phyloP scores from a whole-genome alignment of 495 filamentous ascomycete species.

The Aspergillus hancockii region DNA sequence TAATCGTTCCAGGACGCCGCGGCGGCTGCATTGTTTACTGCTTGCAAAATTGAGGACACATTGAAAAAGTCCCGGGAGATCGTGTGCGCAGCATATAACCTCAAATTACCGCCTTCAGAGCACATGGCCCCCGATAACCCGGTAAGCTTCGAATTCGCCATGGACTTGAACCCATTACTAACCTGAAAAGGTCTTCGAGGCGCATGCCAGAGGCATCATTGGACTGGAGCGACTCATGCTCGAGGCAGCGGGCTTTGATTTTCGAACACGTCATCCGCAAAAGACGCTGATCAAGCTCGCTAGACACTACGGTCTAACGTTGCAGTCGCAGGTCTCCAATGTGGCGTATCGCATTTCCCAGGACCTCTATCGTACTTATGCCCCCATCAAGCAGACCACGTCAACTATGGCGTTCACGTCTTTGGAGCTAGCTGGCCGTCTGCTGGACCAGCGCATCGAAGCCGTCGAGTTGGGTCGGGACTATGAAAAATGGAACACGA shows the following conservation, averaged over 20 bases:
- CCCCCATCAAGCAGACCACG: slow-evolving; percentile 83
- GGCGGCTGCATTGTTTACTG: slow-evolving; percentile 82
- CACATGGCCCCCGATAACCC: slow-evolving; percentile 79
- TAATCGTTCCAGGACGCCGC: slow-evolving; percentile 66
- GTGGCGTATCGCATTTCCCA: slow-evolving; percentile 78
- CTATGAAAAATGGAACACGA: slow-evolving; percentile 60
- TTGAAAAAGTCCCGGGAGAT: slow-evolving; percentile 96
- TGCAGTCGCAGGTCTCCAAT: slow-evolving; percentile 55
- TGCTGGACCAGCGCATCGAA: slow-evolving; percentile 54
- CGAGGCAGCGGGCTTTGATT: slow-evolving; percentile 92
- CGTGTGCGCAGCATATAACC: slow-evolving; percentile 83
- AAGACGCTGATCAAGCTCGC: slow-evolving; percentile 77
- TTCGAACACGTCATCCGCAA: slow-evolving; percentile 85
- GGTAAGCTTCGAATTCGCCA: slow-evolving; percentile 42
- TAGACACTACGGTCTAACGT: slow-evolving; percentile 49
- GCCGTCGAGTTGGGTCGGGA: slow-evolving; percentile 45
- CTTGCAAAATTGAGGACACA: slow-evolving; percentile 97
- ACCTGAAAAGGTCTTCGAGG: slow-evolving; percentile 68
- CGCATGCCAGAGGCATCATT: slow-evolving; percentile 71
- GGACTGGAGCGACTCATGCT: slow-evolving; percentile 91
- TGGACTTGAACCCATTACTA: slow-evolving; percentile 10
- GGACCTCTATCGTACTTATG: slow-evolving; percentile 90
- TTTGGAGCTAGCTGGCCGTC: slow-evolving; percentile 73
- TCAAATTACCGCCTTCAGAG: slow-evolving; percentile 70
- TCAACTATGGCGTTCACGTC: slow-evolving; percentile 78